A percentile compares a stretch with the other conserved stretches of the same genome.
Evolutionary conservation across 495 filamentous ascomycete species (phyloP).

Genomic region (Emericellopsis terricola): DNA sequence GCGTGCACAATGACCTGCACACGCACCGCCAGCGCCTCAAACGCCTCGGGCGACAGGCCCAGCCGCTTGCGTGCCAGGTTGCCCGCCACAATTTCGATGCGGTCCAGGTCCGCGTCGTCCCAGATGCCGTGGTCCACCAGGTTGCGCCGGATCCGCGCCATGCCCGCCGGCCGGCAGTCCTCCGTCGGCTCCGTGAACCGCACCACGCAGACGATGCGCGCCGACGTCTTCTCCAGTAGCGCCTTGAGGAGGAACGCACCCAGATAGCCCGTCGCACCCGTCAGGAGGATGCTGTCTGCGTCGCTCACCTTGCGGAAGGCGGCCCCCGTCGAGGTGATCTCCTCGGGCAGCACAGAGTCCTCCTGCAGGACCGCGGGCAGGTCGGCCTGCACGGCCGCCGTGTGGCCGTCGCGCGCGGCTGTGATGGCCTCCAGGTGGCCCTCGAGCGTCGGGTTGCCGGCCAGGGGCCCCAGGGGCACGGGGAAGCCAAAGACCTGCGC

Average conservation of each 20-base stretch:
- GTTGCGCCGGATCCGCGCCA: constrained; percentile 40
- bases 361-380: constrained; percentile 39
- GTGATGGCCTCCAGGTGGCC: constrained; percentile 43
- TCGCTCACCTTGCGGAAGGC: constrained; percentile 32
- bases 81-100: constrained; percentile 47
- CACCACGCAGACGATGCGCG: constrained; percentile 47
- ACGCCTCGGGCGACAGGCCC: constrained; percentile 36
- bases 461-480: constrained; percentile 41
- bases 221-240: constrained; percentile 32
- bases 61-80: constrained; percentile 40
- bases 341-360: constrained; percentile 39
- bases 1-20: constrained; percentile 48
- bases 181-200: constrained; percentile 39
- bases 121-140: constrained; percentile 46
- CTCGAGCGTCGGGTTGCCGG: constrained; percentile 38
- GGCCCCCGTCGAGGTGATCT: constrained; percentile 29
- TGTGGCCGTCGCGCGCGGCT: constrained; percentile 42
- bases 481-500: constrained; percentile 42
- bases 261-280: constrained; percentile 22
- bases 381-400: constrained; percentile 45
- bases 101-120: constrained; percentile 47
- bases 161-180: constrained; percentile 32
- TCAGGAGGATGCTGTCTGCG: constrained; percentile 32
- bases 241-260: constrained; percentile 20
- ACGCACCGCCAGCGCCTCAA: constrained; percentile 34